Evolutionary conservation across 495 filamentous ascomycete species (phyloP).

Genomic region (Xylaria curta): DNA sequence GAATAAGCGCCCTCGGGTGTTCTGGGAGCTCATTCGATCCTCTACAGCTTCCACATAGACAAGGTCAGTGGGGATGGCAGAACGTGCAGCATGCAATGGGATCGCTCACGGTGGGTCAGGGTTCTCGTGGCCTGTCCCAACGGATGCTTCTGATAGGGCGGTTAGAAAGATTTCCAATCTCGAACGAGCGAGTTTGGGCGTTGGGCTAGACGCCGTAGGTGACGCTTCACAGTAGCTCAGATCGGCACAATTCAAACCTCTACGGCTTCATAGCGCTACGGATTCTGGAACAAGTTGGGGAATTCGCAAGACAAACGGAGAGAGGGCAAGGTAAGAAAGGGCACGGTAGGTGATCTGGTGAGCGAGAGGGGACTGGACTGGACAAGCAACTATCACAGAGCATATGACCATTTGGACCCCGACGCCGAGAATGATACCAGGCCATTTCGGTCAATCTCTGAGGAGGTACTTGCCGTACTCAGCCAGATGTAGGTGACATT

Average conservation of each 20-base stretch:
- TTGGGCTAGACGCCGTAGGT: conserved; percentile 42
- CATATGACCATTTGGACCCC: conserved; percentile 4
- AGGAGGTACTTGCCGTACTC: background rate
- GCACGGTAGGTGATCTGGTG: background rate
- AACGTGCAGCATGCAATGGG: conserved; percentile 38
- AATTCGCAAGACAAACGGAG: background rate
- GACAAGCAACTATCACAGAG: background rate
- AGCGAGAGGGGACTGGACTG: background rate
- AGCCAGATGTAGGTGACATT: conserved; percentile 2
- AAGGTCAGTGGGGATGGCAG: conserved; percentile 37
- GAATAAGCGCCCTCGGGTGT: conserved; percentile 55
- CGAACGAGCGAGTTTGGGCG: conserved; percentile 34
- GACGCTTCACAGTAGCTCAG: conserved; percentile 25
- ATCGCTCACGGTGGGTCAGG: conserved; percentile 40
- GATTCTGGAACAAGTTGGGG: conserved; percentile 30
- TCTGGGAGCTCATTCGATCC: conserved; percentile 42
- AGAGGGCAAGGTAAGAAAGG: background rate
- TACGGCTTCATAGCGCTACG: conserved; percentile 22
- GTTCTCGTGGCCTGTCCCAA: conserved; percentile 31
- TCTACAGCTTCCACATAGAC: conserved; percentile 50
- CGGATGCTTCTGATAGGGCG: conserved; percentile 39
- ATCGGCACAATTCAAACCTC: conserved; percentile 33
- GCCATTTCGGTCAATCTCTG: background rate
- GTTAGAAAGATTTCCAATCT: conserved; percentile 38
- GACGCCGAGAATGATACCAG: conserved; percentile 7